phyloP scores from a whole-genome alignment of 805 yeast species.

The Lachancea kluyveri region DNA sequence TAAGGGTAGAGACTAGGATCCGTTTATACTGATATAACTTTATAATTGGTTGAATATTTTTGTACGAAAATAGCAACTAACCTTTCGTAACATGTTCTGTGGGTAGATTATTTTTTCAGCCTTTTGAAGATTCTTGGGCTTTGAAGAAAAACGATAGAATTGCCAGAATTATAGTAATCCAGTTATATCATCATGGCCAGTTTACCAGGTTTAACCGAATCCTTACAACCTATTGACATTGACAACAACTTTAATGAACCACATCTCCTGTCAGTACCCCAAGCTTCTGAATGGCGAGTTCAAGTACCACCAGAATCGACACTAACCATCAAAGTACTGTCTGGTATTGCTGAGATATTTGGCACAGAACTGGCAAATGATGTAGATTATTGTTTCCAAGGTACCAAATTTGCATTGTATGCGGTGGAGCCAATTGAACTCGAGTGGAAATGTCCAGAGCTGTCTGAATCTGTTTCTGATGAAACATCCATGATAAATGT shows the following conservation, averaged over 20 bases:
- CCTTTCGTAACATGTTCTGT: too few relatives aligned
- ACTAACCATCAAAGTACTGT: constrained; percentile 32
- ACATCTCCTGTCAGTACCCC: constrained; percentile 15
- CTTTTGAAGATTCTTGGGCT: too few relatives aligned
- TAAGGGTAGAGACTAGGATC: constrained; percentile 15
- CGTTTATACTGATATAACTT: background rate
- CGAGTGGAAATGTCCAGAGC: constrained; percentile 35
- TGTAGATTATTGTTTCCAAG: constrained; percentile 50
- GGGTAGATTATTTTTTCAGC: background rate
- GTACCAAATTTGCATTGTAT: constrained; percentile 47
- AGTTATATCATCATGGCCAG: too few relatives aligned
- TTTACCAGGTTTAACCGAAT: constrained; percentile 18
- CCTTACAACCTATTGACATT: constrained; percentile 8
- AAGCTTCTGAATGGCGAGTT: constrained; percentile 29
- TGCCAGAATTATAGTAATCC: too few relatives aligned
- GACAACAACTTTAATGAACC: constrained; percentile 15
- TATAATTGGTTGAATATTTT: background rate
- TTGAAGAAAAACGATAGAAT: too few relatives aligned
- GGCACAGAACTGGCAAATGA: constrained; percentile 88
- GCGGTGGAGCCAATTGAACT: constrained; percentile 64
- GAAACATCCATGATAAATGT: constrained; percentile 70
- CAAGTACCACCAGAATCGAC: constrained; percentile 35
- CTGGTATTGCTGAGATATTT: constrained; percentile 82
- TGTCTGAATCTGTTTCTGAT: constrained; percentile 41
- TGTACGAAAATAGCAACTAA: too few relatives aligned